Evolutionary conservation across 805 yeast genomes (phyloP), one percentile per base, ranked within the genome.

Genomic region (Wickerhamiella shivajii): DNA sequence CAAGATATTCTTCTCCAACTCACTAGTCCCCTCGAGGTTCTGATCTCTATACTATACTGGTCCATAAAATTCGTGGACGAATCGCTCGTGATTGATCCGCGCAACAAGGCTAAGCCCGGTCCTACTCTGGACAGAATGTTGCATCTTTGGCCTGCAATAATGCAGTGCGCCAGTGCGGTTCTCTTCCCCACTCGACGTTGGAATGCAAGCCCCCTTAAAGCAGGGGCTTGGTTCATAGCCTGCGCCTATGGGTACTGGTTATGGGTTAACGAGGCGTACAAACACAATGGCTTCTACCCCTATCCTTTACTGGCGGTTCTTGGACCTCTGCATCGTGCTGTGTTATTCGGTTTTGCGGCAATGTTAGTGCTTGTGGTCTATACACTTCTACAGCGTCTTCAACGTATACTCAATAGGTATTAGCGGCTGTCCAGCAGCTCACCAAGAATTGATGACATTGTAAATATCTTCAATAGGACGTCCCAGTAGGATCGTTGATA

Each of bases 41-140:
- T 53, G 21, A 49, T 56, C 14, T 31, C 50, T 14, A 26, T 44
- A 7, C 36, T 55, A 31, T 55, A 55, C 46, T 55, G 60, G 60
- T 40, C 51, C 6, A 28, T 55, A 27, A 43, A 42, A 39, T 22
- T 42, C 30, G 33, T 31, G 25, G 49, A 52, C 35, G 45, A 43
- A 27, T 27, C 28, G n/a, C 49, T 52, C 20, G 46, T 55, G 7
- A 26, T 47, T 17, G 54, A 52, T 38, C 42, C 41, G 13, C 39
- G 44, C n/a, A 35, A 51, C 22, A 46, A 38, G 19, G 22, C 38
- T 14, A 20, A 16, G 17, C 40, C 48, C 9, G 45, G 46, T 11
- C 34, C 47, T n/a, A 28, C 34, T 34, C 49, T 55, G 25, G 60
- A 55, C 39, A 28, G 45, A 27, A 29, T 37, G 32, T 36, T 54